These are phyloP conservation scores for Prunus campanulata DNA, from an alignment of 306 rosid species.

Conservation along the genomic window DNA sequence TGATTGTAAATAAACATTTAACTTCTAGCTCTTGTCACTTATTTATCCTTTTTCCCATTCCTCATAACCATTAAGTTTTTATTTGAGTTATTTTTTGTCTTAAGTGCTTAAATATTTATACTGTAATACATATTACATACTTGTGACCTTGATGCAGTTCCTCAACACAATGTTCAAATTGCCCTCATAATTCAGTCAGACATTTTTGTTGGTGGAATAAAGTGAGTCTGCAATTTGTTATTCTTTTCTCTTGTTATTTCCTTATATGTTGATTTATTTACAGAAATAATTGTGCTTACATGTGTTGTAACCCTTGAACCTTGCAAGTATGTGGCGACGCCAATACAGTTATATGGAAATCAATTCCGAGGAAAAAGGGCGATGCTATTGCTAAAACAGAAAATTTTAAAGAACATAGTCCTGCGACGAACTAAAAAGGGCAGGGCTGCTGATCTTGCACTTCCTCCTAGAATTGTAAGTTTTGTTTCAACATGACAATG, in stretches of 20 bases:
- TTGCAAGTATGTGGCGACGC: slow-evolving; percentile 64
- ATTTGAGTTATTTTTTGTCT: not conserved
- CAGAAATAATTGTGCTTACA: slow-evolving; percentile 13
- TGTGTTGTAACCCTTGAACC: slow-evolving; percentile 15
- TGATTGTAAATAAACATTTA: not conserved
- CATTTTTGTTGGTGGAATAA: slow-evolving; percentile 99
- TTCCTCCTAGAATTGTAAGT: slow-evolving; percentile 93
- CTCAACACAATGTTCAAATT: slow-evolving; percentile 53
- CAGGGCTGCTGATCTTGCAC: slow-evolving; percentile 92
- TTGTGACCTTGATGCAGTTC: slow-evolving; percentile 39
- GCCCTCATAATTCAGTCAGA: slow-evolving; percentile 71
- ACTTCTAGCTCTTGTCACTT: not conserved
- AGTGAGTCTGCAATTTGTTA: slow-evolving; percentile 49
- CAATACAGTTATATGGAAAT: slow-evolving; percentile 49
- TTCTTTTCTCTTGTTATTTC: slow-evolving; percentile 6
- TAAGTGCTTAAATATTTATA: not conserved
- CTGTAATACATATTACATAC: slow-evolving; percentile 13
- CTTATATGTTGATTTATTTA: slow-evolving; percentile 6
- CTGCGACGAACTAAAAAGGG: slow-evolving; percentile 88
- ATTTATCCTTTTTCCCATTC: not conserved
- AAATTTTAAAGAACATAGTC: slow-evolving; percentile 63
- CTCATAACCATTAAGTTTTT: not conserved
- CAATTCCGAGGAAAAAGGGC: slow-evolving; percentile 46
- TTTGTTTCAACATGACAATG: slow-evolving; percentile 15
- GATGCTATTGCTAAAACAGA: slow-evolving; percentile 75